These are phyloP conservation scores for Diaporthe destruens DNA, from an alignment of 2,329 filamentous ascomycete species.

Conservation along the genomic window DNA sequence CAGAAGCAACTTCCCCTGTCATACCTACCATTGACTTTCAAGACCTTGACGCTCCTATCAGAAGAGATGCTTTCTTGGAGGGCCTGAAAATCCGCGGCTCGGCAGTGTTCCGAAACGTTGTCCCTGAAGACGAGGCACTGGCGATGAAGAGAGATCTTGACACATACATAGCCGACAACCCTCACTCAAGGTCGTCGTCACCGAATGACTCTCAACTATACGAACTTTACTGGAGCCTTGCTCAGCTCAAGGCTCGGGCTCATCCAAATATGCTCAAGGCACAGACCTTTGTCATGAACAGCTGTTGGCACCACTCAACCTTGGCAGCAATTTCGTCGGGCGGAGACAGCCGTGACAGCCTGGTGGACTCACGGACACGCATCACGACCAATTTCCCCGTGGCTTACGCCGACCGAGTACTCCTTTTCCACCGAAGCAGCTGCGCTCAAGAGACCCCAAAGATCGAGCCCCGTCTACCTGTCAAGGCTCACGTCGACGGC, in stretches of 20 bases:
- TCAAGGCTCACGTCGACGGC: conserved; percentile 73
- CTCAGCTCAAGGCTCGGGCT: conserved; percentile 55
- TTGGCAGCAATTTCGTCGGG: background rate
- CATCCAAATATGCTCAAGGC: conserved; percentile 55
- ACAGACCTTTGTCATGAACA: conserved; percentile 61
- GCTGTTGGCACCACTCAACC: conserved; percentile 62
- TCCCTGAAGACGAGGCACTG: conserved; percentile 47
- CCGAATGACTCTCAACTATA: conserved; percentile 51
- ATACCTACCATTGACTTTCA: conserved; percentile 58
- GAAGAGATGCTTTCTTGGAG: conserved; percentile 46
- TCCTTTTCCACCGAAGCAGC: conserved; percentile 54
- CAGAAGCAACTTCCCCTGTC: conserved; percentile 50
- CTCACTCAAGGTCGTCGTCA: conserved; percentile 49
- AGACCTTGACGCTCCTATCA: conserved; percentile 49
- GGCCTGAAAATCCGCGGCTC: conserved; percentile 50
- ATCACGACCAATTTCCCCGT: conserved; percentile 58
- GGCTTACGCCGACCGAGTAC: conserved; percentile 71
- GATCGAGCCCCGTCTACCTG: conserved; percentile 60
- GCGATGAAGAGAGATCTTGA: conserved; percentile 64
- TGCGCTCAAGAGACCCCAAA: conserved; percentile 37
- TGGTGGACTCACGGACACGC: conserved; percentile 60
- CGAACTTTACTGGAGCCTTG: conserved; percentile 56
- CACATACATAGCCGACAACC: conserved; percentile 66
- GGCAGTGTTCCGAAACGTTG: conserved; percentile 51
- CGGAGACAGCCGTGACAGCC: background rate